phyloP scores from a whole-genome alignment of 129 eudicot genomes.

The Helianthus tuberosus region DNA sequence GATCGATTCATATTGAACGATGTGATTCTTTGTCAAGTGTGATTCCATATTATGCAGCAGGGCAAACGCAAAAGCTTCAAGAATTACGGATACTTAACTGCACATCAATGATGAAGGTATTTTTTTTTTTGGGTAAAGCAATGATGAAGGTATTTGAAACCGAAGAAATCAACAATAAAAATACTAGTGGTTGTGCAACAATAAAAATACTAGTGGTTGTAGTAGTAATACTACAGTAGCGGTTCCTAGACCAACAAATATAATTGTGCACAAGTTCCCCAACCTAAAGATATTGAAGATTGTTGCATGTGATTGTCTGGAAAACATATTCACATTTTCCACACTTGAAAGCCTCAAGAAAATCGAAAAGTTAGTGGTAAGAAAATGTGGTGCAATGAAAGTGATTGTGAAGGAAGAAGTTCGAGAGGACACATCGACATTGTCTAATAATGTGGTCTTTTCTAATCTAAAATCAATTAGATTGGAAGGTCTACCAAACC shows the following conservation, averaged over 20 bases:
- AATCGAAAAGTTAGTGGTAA: background rate
- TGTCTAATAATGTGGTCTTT: background rate
- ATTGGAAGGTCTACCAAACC: background rate
- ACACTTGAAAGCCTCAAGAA: slow-evolving; percentile 5
- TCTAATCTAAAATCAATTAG: background rate
- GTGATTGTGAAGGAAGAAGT: background rate
- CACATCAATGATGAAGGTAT: background rate
- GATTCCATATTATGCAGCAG: background rate
- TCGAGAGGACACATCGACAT: background rate
- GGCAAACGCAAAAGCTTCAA: background rate
- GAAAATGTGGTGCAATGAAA: background rate
- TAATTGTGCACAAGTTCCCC: background rate
- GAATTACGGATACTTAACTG: background rate
- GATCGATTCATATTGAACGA: background rate
- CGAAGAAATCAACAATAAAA: background rate
- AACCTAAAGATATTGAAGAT: background rate
- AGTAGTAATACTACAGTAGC: background rate
- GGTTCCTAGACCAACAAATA: background rate
- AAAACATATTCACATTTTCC: slow-evolving; percentile 2
- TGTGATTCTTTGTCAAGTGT: background rate
- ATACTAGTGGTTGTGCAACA: too few relatives aligned
- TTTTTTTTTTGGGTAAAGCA: too few relatives aligned
- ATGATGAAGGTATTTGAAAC: background rate
- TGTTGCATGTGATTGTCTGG: background rate
- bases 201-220: too few relatives aligned